Evolutionary conservation across 2,329 filamentous ascomycete species (phyloP), one percentile per base, ranked within the genome.

Genomic region (Cercospora beticola): DNA sequence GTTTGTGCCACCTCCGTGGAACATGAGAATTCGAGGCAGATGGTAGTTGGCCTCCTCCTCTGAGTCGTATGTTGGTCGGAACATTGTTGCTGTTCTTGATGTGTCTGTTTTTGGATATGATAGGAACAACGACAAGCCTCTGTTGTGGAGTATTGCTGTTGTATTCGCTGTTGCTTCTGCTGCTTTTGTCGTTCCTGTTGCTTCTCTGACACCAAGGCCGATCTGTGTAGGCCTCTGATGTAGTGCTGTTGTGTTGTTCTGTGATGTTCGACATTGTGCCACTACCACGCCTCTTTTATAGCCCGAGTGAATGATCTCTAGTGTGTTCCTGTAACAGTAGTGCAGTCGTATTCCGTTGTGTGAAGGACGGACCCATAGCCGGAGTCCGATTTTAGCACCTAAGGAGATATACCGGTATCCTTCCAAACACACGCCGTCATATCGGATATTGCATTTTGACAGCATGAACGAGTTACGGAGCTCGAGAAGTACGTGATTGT

Each of bases 1-100:
- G 66, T 78, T 81, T 33, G 79, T 80, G 66, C 81, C 81, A 40
- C 78, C 77, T 68, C 81, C 81, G 73, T 82, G 81, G 33, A 82
- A 78, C 75, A 78, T 79, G 33, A 82, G 76, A 67, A 82, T 71
- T n/a, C 72, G 70, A n/a, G 72, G 72, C 43, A 63, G 30, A 28
- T 26, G 43, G 18, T 63, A 46, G 46, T 63, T 26, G n/a, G 61
- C 61, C 5, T 63, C 61, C 26, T 63, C 61, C 46, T 63, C 61
- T 36, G 61, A 54, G 43, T 54, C 26, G 40, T 63, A 63, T 3
- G 43, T 63, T 14, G 61, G 61, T 31, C 61, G 61, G 6, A 63
- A 63, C 61, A 63, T 63, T 1, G 31, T 62, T 36, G 21, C n/a
- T 63, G 28, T 54, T 2, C 8, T 16, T 4, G 28, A 21, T 36